phyloP scores from a whole-genome alignment of 495 filamentous ascomycete species.

The Cetradonia linearis region DNA sequence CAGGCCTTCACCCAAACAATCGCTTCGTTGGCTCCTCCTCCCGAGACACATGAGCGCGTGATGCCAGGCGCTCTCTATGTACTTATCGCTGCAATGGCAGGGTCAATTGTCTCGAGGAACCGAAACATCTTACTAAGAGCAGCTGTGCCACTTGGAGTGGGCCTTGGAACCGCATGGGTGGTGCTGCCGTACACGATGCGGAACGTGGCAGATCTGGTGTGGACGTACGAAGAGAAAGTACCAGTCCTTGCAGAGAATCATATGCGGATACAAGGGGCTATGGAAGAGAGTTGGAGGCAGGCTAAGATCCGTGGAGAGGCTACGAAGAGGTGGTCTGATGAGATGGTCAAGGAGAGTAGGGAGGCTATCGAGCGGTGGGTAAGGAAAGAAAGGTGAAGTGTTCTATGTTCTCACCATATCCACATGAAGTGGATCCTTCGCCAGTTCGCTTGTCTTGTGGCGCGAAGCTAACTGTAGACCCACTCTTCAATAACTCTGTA shows the following conservation, averaged over 20 bases:
- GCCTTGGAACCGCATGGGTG: slow-evolving; percentile 60
- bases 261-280: slow-evolving; percentile 50
- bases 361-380: slow-evolving; percentile 79
- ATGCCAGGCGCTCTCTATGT: slow-evolving; percentile 84
- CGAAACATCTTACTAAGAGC: slow-evolving; percentile 69
- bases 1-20: slow-evolving; percentile 66
- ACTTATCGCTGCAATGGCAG: slow-evolving; percentile 83
- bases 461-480: not conserved
- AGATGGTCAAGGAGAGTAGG: slow-evolving; percentile 60
- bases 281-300: slow-evolving; percentile 58
- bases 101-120: slow-evolving; percentile 77
- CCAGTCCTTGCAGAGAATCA: slow-evolving; percentile 74
- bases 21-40: slow-evolving; percentile 72
- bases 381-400: slow-evolving; percentile 61
- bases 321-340: slow-evolving; percentile 61
- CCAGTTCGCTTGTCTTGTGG: not conserved
- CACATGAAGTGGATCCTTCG: not conserved
- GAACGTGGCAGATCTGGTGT: slow-evolving; percentile 74
- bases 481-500: not conserved
- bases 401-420: not conserved
- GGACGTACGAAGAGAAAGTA: slow-evolving; percentile 80
- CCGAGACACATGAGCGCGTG: slow-evolving; percentile 69
- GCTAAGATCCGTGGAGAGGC: slow-evolving; percentile 60
- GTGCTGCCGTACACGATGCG: slow-evolving; percentile 69
- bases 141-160: slow-evolving; percentile 58